Base-by-base conservation (phyloP, 108 stramenopile species). In the Hondaea fermentalgiana region DNA sequence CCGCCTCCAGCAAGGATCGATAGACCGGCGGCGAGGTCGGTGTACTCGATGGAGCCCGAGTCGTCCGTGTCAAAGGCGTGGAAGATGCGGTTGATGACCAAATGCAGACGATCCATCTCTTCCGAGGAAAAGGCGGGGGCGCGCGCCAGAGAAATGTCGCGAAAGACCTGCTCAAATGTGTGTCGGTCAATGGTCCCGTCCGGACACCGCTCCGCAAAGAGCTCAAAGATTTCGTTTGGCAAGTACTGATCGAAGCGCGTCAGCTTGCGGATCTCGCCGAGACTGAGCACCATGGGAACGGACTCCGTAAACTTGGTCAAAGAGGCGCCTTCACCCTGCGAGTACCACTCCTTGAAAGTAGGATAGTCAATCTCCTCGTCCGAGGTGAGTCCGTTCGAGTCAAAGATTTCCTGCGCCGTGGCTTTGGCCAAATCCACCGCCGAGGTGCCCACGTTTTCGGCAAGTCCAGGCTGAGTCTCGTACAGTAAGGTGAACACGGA, bases 401-500 rank as follows among this genome's bases (percentile, higher is more conserved):
- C 60, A 57, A 92, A 89, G 51, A 88, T 90, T 14, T 89, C 71
- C 55, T n/a, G 44, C 47, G 92, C 88, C 49, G 91, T 92, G 72
- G 88, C 64, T 19, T 25, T 51, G 12, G 91, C 92, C 35, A 92
- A 76, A 44, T 59, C 92, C 59, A 71, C 60, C 5, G 92, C 90
- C 12, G 91, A 16, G 19, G 53, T 47, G 43, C 90, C 92, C n/a
- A 88, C 53, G 44, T 87, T 17, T 28, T 29, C 72, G 49, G 57
- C 49, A 44, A 60, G 72, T 57, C 35, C 88, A 5, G 89, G 88
- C 64, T 88, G 71, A 4, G 71, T 47, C 44, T 64, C 57, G 72
- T 51, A 92, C 49, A 92, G 43, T 49, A 90, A 59, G 29, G 83
- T 89, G 89, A 90, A 93, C 55, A 91, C 91, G 44, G 92, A 87